A percentile compares a stretch with the other conserved stretches of the same genome.
Conservation (phyloP, 208 protist genomes). For the Herpetomonas muscarum region DNA sequence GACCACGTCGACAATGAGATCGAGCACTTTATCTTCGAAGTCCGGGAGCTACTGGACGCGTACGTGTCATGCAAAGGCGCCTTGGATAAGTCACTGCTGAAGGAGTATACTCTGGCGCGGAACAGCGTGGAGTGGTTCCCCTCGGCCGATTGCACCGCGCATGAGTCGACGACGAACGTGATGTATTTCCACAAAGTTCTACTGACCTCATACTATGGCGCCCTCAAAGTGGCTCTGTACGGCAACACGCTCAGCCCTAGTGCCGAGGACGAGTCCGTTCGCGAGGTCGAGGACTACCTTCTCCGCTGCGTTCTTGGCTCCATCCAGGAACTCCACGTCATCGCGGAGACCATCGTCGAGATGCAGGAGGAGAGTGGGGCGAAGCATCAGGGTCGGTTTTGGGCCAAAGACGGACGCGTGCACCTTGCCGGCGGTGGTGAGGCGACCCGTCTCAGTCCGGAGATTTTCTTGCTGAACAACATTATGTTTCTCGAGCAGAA, state of each 20-base stretch:
- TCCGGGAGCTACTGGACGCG: constrained; percentile 61
- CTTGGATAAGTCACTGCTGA: constrained; percentile 38
- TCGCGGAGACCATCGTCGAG: constrained; percentile 53
- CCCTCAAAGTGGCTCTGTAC: constrained; percentile 66
- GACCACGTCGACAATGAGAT: constrained; percentile 65
- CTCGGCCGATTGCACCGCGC: constrained; percentile 65
- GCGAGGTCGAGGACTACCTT: constrained; percentile 61
- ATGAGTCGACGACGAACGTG: constrained; percentile 72
- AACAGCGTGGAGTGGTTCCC: constrained; percentile 73
- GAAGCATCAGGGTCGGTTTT: constrained; percentile 12
- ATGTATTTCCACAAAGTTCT: constrained; percentile 81
- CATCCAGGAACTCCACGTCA: constrained; percentile 56
- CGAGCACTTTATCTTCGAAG: constrained; percentile 47
- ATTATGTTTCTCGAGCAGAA: constrained; percentile 63
- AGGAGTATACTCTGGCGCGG: constrained; percentile 28
- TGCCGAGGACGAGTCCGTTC: constrained; percentile 41
- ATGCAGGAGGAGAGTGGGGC: constrained; percentile 29
- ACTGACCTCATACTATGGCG: constrained; percentile 70
- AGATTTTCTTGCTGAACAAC: constrained; percentile 85
- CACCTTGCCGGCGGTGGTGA: constrained; percentile 9
- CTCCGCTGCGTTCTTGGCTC: constrained; percentile 56
- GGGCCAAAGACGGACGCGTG: neutral
- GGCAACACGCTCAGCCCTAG: constrained; percentile 36
- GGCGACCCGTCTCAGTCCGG: constrained; percentile 21
- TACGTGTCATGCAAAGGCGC: constrained; percentile 58